A percentile compares a stretch with the other conserved stretches of the same genome.
Conservation (phyloP, 2,329 filamentous ascomycete species). For the Xylariaceae sp. region DNA sequence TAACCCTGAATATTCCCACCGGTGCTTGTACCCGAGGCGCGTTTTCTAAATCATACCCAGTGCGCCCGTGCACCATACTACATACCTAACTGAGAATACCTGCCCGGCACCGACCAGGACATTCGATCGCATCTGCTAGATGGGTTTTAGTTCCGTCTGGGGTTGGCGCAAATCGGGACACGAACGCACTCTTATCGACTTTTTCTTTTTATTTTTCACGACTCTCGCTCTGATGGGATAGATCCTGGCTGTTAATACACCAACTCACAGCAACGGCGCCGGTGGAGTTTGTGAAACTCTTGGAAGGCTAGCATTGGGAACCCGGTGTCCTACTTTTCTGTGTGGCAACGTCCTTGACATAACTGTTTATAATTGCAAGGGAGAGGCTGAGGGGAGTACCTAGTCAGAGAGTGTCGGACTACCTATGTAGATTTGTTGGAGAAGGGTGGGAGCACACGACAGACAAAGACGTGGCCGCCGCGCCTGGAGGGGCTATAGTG, state of each 20-base stretch:
- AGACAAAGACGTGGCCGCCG: constrained; percentile 17
- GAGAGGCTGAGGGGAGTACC: background rate
- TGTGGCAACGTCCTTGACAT: constrained; percentile 27
- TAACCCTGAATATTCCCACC: constrained; percentile 1
- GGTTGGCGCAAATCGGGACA: constrained; percentile 27
- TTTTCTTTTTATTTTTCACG: constrained; percentile 32
- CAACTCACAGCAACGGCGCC: constrained; percentile 35
- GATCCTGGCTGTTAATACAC: constrained; percentile 35
- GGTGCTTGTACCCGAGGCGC: constrained; percentile 1
- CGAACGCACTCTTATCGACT: constrained; percentile 23
- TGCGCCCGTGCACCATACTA: background rate
- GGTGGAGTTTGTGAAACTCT: constrained; percentile 29
- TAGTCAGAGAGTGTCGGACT: constrained; percentile 7
- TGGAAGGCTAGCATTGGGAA: constrained; percentile 34
- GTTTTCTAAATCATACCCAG: constrained; percentile 5
- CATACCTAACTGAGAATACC: constrained; percentile 10
- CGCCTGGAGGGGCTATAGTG: constrained; percentile 22
- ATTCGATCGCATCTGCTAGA: constrained; percentile 13
- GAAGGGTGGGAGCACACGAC: constrained; percentile 15
- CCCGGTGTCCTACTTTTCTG: constrained; percentile 26
- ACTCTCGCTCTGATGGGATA: constrained; percentile 36
- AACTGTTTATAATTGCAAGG: constrained; percentile 31
- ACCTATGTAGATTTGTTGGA: constrained; percentile 20
- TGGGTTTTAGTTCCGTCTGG: constrained; percentile 17
- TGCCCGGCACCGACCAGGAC: constrained; percentile 2